phyloP scores from a whole-genome alignment of 352 stramenopile genomes.

The Globisporangium recalcitrans region DNA sequence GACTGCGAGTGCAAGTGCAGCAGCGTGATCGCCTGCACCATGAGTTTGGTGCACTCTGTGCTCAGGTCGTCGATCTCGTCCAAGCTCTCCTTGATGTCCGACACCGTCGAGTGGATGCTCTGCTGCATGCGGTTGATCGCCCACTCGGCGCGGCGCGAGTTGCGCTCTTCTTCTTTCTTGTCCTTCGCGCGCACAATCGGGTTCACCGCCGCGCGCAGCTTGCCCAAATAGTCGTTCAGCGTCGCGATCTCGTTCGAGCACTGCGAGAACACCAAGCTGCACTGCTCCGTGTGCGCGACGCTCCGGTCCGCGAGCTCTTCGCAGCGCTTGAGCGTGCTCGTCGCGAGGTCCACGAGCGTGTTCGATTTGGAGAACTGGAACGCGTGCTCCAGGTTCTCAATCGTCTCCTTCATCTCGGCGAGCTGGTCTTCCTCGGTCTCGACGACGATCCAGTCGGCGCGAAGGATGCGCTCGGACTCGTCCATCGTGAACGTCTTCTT shows the following conservation, averaged over 20 bases:
- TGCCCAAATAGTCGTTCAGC: conserved; percentile 72
- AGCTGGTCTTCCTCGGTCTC: conserved; percentile 79
- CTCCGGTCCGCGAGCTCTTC: conserved; percentile 70
- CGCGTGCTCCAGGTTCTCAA: conserved; percentile 67
- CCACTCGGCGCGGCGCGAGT: conserved; percentile 70
- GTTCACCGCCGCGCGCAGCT: conserved; percentile 63
- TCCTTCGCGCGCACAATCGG: conserved; percentile 50
- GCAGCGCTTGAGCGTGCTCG: conserved; percentile 58
- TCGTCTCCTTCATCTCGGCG: conserved; percentile 44
- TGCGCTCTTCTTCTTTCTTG: conserved; percentile 61
- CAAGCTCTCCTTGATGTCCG: conserved; percentile 67
- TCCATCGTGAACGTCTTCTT: conserved; percentile 64
- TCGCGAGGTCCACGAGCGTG: conserved; percentile 65
- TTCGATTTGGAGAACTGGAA: conserved; percentile 81
- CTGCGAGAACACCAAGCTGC: conserved; percentile 78
- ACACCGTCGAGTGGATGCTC: conserved; percentile 52
- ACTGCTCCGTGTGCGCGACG: conserved; percentile 62
- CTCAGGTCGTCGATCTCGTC: conserved; percentile 80
- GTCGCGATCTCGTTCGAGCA: conserved; percentile 74
- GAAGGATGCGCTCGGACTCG: conserved; percentile 65
- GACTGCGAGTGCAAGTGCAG: conserved; percentile 75
- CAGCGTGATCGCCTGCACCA: conserved; percentile 84
- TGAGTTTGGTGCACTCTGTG: conserved; percentile 76
- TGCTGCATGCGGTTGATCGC: conserved; percentile 70
- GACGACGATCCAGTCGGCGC: conserved; percentile 70